Conservation (phyloP, 352 stramenopile genomes). For the Thraustotheca clavata region DNA sequence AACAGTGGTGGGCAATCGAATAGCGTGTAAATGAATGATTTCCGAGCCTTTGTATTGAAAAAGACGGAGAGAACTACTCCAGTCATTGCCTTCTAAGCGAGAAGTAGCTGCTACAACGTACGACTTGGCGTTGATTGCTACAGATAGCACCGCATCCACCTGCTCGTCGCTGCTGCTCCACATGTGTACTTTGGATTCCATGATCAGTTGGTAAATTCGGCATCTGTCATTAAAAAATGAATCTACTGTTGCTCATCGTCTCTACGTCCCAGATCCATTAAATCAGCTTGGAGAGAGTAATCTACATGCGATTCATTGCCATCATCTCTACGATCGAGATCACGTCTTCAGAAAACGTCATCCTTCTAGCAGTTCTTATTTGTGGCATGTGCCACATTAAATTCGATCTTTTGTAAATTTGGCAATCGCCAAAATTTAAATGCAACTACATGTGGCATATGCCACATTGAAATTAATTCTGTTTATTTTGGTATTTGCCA, state of each 20-base stretch:
- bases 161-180: constrained; percentile 14
- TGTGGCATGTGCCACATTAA: too few species aligned
- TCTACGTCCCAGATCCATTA: too few species aligned
- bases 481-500: not conserved
- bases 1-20: constrained; percentile 41
- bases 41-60: constrained; percentile 31
- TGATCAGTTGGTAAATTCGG: too few species aligned
- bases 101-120: constrained; percentile 54
- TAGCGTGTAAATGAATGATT: constrained; percentile 32
- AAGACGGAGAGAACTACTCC: constrained; percentile 49
- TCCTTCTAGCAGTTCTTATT: too few species aligned
- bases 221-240: too few species aligned
- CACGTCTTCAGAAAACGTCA: too few species aligned
- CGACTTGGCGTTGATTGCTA: not conserved
- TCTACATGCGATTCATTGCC: too few species aligned
- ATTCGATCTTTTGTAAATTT: too few species aligned
- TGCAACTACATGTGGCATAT: not conserved
- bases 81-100: constrained; percentile 66
- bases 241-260: too few species aligned
- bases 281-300: too few species aligned
- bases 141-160: constrained; percentile 11
- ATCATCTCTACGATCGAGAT: too few species aligned
- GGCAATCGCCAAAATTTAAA: not conserved
- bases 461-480: too few species aligned
- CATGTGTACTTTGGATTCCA: not conserved